Evolutionary conservation across 192 early-diverging fungal species (phyloP), one percentile per base, ranked within the genome.

Genomic region (Podila epicladia): DNA sequence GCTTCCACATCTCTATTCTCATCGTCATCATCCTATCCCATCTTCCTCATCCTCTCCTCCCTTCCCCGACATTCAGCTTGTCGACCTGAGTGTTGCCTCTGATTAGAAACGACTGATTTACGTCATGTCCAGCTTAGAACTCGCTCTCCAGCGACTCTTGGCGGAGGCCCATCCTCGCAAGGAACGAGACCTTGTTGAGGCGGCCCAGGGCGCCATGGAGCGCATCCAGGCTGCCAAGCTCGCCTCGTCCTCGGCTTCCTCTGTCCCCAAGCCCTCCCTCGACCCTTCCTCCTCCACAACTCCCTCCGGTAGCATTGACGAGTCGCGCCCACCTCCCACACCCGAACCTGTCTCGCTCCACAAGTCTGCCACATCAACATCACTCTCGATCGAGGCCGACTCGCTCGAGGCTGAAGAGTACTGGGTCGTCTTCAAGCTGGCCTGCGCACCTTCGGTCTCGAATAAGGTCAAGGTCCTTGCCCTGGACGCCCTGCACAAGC

Each of bases 131-230:
- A 85, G 80, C 84, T 50, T 85, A 61, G 74, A 85, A 75, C 79
- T 82, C 76, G 79, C 84, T n/a, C 64, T 85, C n/a, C 79, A 85
- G 77, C 74, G 79, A 65, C 84, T 85, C 32, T 53, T 82, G 70
- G 69, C 64, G n/a, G 84, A 85, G 68, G 84, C 84, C 33, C 73
- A 85, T 59, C 70, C 75, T 32, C 73, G 74, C 51, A 82, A 78
- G 63, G 79, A 85, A 58, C 71, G 67, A 29, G 84, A 82, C 29
- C 68, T 85, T 15, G 67, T 78, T 69, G 73, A 77, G 48, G 72
- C 72, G 51, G 75, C 75, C 58, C 64, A 76, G 53, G 69, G 71
- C 28, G 79, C 79, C 11, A 65, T 85, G 58, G 80, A 85, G 37
- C 59, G 70, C 22, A 67, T 85, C 50, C 55, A 82, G 41, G 70